Conservation (phyloP, 2,329 filamentous ascomycete species). For the Ilyonectria robusta region DNA sequence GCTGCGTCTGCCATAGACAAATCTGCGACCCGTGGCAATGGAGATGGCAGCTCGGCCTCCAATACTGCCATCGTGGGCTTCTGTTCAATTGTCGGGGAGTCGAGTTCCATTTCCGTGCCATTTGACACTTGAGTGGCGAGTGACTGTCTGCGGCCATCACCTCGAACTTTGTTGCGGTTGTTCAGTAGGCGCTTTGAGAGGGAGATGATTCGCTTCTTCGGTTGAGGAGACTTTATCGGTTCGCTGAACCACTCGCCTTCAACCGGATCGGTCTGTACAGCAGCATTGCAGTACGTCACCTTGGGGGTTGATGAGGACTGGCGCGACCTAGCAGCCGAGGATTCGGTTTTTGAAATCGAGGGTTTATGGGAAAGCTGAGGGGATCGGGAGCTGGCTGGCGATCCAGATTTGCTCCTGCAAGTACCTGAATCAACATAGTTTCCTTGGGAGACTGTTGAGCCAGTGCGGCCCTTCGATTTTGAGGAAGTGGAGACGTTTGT, state of each 20-base stretch:
- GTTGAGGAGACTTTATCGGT: slow-evolving; percentile 52
- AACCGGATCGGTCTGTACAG: slow-evolving; percentile 69
- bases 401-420: slow-evolving; percentile 67
- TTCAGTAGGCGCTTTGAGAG: slow-evolving; percentile 68
- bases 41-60: slow-evolving; percentile 43
- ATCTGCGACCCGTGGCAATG: slow-evolving; percentile 44
- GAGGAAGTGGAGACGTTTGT: slow-evolving; percentile 51
- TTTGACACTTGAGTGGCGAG: slow-evolving; percentile 42
- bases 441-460: slow-evolving; percentile 52
- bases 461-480: slow-evolving; percentile 58
- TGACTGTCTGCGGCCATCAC: slow-evolving; percentile 54
- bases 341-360: slow-evolving; percentile 48
- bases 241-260: slow-evolving; percentile 68
- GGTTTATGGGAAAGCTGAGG: slow-evolving; percentile 52
- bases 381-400: slow-evolving; percentile 61
- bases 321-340: slow-evolving; percentile 50
- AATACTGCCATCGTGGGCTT: slow-evolving; percentile 40
- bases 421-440: slow-evolving; percentile 69
- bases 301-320: slow-evolving; percentile 57
- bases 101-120: slow-evolving; percentile 57
- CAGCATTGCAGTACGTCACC: slow-evolving; percentile 64
- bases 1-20: slow-evolving; percentile 51
- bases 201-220: slow-evolving; percentile 65
- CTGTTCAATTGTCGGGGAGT: slow-evolving; percentile 54
- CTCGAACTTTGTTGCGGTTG: slow-evolving; percentile 60